Conservation (phyloP, 805 yeast genomes). For the Ogataea nitratoaversa region DNA sequence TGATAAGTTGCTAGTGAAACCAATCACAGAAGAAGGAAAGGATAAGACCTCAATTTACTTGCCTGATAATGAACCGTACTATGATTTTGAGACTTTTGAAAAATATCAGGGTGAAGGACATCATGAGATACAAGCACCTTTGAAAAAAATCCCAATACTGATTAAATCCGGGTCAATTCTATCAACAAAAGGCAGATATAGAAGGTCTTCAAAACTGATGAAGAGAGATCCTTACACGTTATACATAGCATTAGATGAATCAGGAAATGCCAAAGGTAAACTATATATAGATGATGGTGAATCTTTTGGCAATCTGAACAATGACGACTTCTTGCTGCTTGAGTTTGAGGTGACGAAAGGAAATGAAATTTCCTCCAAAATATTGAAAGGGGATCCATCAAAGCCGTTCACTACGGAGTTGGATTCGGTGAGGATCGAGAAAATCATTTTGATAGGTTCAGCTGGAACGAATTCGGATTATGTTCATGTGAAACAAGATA, state of each 20-base stretch:
- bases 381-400: conserved; percentile 21
- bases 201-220: conserved; percentile 80
- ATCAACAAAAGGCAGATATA: conserved; percentile 62
- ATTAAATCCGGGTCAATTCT: conserved; percentile 77
- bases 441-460: conserved; percentile 46
- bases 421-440: conserved; percentile 46
- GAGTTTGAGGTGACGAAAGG: conserved; percentile 36
- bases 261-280: conserved; percentile 43
- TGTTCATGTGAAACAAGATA: conserved; percentile 36
- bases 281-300: conserved; percentile 86
- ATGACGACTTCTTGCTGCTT: conserved; percentile 47
- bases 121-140: conserved; percentile 37
- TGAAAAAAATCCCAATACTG: conserved; percentile 65
- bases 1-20: conserved; percentile 72
- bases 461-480: conserved; percentile 5
- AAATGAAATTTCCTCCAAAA: conserved; percentile 24
- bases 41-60: conserved; percentile 39
- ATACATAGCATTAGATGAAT: conserved; percentile 50
- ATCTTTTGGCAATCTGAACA: conserved; percentile 47
- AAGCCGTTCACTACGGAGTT: conserved; percentile 18
- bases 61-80: conserved; percentile 55
- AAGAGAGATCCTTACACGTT: conserved; percentile 75
- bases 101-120: conserved; percentile 35
- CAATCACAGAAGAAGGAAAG: conserved; percentile 60
- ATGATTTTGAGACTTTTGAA: conserved; percentile 43